Percentiles rank a stretch among this genome's conserved stretches.
phyloP scores from a whole-genome alignment of 805 yeast genomes.

The Hanseniaspora lindneri region DNA sequence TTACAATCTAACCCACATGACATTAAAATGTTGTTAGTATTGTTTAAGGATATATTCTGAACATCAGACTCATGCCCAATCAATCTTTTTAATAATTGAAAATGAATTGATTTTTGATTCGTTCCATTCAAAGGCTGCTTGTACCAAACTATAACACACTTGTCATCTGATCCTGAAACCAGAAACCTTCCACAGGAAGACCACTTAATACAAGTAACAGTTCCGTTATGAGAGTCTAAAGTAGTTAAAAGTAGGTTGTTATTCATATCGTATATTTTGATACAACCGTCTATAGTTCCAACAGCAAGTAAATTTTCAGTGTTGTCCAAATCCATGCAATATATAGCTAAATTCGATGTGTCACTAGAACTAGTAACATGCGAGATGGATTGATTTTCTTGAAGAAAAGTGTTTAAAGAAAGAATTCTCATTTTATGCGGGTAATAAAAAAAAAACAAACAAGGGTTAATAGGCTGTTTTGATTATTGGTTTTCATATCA shows the following conservation, averaged over 20 bases:
- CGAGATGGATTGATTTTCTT: not conserved
- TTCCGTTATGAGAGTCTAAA: constrained; percentile 93
- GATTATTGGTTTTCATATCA: too few species aligned
- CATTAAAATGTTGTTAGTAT: constrained; percentile 79
- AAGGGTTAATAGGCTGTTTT: too few species aligned
- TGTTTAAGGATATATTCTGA: constrained; percentile 97
- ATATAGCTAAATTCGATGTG: constrained; percentile 1
- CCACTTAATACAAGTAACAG: constrained; percentile 85
- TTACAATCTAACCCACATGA: constrained; percentile 92
- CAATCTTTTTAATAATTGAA: constrained; percentile 63
- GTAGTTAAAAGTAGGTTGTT: constrained; percentile 55
- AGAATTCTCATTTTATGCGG: constrained; percentile 14
- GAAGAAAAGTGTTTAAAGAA: constrained; percentile 19
- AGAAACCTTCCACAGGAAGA: constrained; percentile 84
- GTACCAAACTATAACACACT: constrained; percentile 85
- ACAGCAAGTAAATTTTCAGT: constrained; percentile 4
- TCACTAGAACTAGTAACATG: not conserved
- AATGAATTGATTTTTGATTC: constrained; percentile 32
- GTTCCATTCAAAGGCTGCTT: constrained; percentile 27
- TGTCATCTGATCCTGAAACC: constrained; percentile 93
- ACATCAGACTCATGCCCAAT: constrained; percentile 97
- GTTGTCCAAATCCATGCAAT: constrained; percentile 6
- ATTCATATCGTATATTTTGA: constrained; percentile 6
- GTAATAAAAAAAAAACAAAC: too few species aligned
- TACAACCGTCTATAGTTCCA: constrained; percentile 9